These are phyloP conservation scores for Taiozyma sp. DNA, from an alignment of 1,139 yeast genomes.

Conservation along the genomic window DNA sequence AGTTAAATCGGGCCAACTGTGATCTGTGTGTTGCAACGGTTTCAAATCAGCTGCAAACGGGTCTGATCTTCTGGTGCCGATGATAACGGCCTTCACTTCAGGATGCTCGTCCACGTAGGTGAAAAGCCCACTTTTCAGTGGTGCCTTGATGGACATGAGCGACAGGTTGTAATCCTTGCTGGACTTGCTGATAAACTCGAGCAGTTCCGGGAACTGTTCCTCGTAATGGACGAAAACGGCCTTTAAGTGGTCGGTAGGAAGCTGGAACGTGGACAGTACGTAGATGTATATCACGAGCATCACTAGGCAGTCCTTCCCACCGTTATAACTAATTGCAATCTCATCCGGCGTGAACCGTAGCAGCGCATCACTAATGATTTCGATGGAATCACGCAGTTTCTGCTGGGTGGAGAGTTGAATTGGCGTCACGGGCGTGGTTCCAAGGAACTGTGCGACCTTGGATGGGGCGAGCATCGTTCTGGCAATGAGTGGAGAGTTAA, in stretches of 20 bases:
- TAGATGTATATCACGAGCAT: constrained; percentile 52
- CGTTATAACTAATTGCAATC: constrained; percentile 76
- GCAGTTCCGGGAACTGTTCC: constrained; percentile 53
- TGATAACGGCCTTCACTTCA: constrained; percentile 57
- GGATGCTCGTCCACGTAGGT: constrained; percentile 47
- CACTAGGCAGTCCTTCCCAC: constrained; percentile 89
- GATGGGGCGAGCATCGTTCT: neutral
- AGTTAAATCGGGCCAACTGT: constrained; percentile 81
- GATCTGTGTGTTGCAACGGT: constrained; percentile 66
- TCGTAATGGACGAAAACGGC: constrained; percentile 72
- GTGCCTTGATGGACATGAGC: constrained; percentile 39
- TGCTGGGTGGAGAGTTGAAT: constrained; percentile 1
- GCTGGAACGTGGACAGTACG: constrained; percentile 31
- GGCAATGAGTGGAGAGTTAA: neutral
- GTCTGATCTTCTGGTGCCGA: constrained; percentile 79
- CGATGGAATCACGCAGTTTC: constrained; percentile 4
- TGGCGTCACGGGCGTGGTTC: neutral
- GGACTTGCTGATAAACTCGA: constrained; percentile 39
- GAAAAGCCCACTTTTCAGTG: constrained; percentile 66
- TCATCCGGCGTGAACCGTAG: constrained; percentile 36
- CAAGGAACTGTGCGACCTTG: neutral
- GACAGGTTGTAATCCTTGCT: constrained; percentile 41
- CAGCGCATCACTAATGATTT: constrained; percentile 1
- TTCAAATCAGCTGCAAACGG: constrained; percentile 61
- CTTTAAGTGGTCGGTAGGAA: constrained; percentile 36